Evolutionary conservation across 495 filamentous ascomycete genomes (phyloP).

Genomic region (Penicillium fimorum): DNA sequence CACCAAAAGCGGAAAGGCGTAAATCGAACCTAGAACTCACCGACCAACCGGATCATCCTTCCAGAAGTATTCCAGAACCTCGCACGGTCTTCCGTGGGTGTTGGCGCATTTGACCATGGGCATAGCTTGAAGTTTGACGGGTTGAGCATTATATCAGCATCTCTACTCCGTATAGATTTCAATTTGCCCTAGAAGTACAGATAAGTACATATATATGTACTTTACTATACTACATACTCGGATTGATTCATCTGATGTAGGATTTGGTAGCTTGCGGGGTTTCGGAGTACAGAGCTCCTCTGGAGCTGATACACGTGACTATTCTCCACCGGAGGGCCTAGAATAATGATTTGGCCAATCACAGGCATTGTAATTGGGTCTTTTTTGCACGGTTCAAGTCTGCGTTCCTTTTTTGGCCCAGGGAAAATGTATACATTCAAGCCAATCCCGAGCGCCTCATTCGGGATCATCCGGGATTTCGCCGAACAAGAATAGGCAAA

Average conservation of each 20-base stretch:
- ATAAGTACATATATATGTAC: too few species aligned
- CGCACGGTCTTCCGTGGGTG: slow-evolving; percentile 7
- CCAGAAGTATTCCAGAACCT: slow-evolving; percentile 29
- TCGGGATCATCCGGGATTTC: slow-evolving; percentile 9
- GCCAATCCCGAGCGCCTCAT: slow-evolving; percentile 3
- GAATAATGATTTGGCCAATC: slow-evolving; percentile 17
- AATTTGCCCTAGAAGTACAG: not conserved
- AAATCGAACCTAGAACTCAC: slow-evolving; percentile 8
- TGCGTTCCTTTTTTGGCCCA: not conserved
- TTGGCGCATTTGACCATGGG: slow-evolving; percentile 9
- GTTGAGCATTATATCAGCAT: not conserved
- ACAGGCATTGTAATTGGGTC: slow-evolving; percentile 3
- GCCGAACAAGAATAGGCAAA: slow-evolving; percentile 1
- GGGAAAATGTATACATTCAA: not conserved
- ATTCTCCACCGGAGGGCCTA: slow-evolving; percentile 13
- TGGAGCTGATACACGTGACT: slow-evolving; percentile 22
- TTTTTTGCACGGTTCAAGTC: not conserved
- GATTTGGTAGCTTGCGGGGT: slow-evolving; percentile 9
- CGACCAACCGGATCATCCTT: slow-evolving; percentile 27
- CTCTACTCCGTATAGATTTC: not conserved
- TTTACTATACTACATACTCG: not conserved
- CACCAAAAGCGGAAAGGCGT: slow-evolving; percentile 8
- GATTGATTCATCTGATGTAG: too few species aligned
- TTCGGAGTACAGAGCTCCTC: slow-evolving; percentile 33
- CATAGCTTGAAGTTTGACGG: not conserved